Conservation (phyloP, 768 basidiomycete species). For the Leccinum broughii region DNA sequence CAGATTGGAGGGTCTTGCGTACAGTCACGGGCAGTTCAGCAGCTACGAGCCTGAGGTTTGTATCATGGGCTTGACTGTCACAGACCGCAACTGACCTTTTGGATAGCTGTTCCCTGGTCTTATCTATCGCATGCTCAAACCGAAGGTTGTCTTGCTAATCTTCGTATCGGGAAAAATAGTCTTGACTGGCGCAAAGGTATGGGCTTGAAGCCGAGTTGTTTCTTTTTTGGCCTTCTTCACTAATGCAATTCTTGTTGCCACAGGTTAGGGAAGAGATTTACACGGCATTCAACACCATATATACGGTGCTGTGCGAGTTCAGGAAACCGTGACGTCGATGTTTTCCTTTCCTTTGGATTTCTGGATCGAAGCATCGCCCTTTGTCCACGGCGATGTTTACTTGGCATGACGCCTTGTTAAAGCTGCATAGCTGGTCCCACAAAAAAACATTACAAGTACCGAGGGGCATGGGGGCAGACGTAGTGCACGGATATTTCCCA, state of each 20-base stretch:
- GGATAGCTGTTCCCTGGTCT: slow-evolving; percentile 93
- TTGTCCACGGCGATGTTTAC: slow-evolving; percentile 4
- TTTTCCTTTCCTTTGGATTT: slow-evolving; percentile 1
- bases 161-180: slow-evolving; percentile 99
- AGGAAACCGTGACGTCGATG: slow-evolving; percentile 62
- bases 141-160: slow-evolving; percentile 97
- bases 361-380: background rate
- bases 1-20: slow-evolving; percentile 94
- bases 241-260: slow-evolving; percentile 41
- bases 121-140: slow-evolving; percentile 99
- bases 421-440: slow-evolving; percentile 2
- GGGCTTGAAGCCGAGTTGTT: slow-evolving; percentile 19
- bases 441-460: slow-evolving; percentile 24
- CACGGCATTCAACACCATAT: slow-evolving; percentile 99
- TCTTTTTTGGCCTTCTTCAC: slow-evolving; percentile 30
- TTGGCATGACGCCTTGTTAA: slow-evolving; percentile 2
- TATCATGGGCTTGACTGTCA: slow-evolving; percentile 14
- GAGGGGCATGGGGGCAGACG: slow-evolving; percentile 37
- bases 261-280: slow-evolving; percentile 99
- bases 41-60: slow-evolving; percentile 96
- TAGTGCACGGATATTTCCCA: slow-evolving; percentile 39
- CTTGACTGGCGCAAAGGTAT: slow-evolving; percentile 96
- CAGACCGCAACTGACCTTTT: background rate
- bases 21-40: slow-evolving; percentile 97
- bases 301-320: slow-evolving; percentile 96